A percentile compares a stretch with the other conserved stretches of the same genome.
These are phyloP conservation scores for Pichia sp. DNA, from an alignment of 1,139 yeast species.

Conservation along the genomic window DNA sequence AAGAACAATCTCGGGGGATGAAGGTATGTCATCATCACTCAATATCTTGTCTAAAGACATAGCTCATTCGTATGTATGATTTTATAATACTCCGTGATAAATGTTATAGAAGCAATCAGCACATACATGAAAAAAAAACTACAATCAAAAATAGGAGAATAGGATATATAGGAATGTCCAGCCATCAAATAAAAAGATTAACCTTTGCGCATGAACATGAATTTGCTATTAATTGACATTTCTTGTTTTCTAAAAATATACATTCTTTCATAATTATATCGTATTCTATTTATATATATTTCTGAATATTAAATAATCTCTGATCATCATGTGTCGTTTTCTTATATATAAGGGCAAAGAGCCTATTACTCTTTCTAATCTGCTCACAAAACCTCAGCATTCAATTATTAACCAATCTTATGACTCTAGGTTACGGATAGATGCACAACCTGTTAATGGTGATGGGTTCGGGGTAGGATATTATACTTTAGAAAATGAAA, in stretches of 20 bases:
- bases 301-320: not conserved
- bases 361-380: conserved; percentile 76
- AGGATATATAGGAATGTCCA: too few relatives aligned
- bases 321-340: conserved; percentile 45
- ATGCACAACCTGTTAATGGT: conserved; percentile 90
- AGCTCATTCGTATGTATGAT: too few relatives aligned
- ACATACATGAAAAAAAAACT: too few relatives aligned
- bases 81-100: too few relatives aligned
- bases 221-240: too few relatives aligned
- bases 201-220: too few relatives aligned
- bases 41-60: too few relatives aligned
- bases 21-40: conserved; percentile 2
- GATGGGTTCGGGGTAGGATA: conserved; percentile 98
- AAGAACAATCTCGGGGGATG: not conserved
- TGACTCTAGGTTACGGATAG: conserved; percentile 81
- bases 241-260: too few relatives aligned
- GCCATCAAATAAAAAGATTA: too few relatives aligned
- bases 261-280: not conserved
- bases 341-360: conserved; percentile 62
- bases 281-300: not conserved
- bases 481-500: conserved; percentile 52
- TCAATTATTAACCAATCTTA: conserved; percentile 94
- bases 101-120: too few relatives aligned
- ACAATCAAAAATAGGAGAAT: too few relatives aligned
- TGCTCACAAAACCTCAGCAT: conserved; percentile 91